Base-by-base conservation (phyloP, 2,329 filamentous ascomycete genomes). In the Colletotrichum sp. region DNA sequence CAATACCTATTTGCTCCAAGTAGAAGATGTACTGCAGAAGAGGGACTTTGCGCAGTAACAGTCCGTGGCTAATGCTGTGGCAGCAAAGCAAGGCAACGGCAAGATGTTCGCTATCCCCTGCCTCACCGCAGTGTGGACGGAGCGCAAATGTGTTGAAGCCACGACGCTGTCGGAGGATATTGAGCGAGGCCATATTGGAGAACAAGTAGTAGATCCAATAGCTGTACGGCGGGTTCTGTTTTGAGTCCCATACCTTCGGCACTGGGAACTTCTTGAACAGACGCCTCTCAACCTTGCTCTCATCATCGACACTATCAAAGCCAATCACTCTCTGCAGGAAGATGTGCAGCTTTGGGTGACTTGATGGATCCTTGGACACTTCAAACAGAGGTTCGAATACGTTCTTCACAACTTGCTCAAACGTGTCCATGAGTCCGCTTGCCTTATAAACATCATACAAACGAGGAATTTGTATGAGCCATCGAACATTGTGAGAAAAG, bases 161-260 rank as follows among this genome's bases (percentile, higher is more conserved):
- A 67, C 96, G 93, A 82, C 94, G 93, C 82, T 95, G 96, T 59
- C 97, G 93, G 94, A 95, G 98, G 74, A 94, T 91, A 82, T 99
- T 99, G 80, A 99, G 90, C 12, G 96, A 98, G 1, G 94, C 91
- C 84, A 98, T 95, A 84, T 99, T 99, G 78, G 97, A 93, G 82
- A 97, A 98, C 69, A 98, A 90, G 82, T 98, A 98, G 86, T 99
- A 99, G 82, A 98, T 94, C 97, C 97, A 99, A 86, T 99, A 99
- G 83, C 94, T 98, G 87, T 99, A 99, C 0, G 97, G 97, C 16
- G 97, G 97, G 82, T 99, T 99, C 84, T 98, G 96, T 80, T 94
- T 96, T 1, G 95, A 96, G 78, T 93, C 91, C 97, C 97, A 99
- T 70, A 93, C 92, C 77, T 93, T 94, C 6, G 97, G 96, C 27